Conservation (phyloP, 345 rosid genomes). For the Citrus sinensis region DNA sequence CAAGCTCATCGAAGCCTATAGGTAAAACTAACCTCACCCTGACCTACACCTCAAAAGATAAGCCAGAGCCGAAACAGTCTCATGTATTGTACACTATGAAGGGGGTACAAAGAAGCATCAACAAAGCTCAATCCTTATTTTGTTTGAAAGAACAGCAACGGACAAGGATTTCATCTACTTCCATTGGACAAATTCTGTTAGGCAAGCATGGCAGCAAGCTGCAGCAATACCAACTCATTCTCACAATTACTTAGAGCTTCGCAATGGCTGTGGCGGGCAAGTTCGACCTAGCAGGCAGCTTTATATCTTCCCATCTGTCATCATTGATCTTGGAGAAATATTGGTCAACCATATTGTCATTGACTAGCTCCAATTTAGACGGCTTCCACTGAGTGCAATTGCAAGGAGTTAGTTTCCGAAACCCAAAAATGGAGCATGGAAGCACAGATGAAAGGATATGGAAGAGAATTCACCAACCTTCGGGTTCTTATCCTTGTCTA, state of each 20-base stretch:
- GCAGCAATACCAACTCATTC: not conserved
- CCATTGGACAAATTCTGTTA: not conserved
- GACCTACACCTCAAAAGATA: too few species aligned
- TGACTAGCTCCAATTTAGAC: slow-evolving; percentile 51
- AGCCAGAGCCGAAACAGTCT: too few species aligned
- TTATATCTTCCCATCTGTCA: slow-evolving; percentile 64
- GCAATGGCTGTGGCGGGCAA: slow-evolving; percentile 53
- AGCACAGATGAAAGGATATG: not conserved
- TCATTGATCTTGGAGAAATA: slow-evolving; percentile 59
- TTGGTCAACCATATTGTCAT: slow-evolving; percentile 51
- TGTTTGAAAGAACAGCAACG: not conserved
- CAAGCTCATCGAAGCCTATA: too few species aligned
- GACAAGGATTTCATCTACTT: not conserved
- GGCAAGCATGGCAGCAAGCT: not conserved
- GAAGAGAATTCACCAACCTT: slow-evolving; percentile 42
- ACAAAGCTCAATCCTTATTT: too few species aligned
- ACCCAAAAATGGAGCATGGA: not conserved
- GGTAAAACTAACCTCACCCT: too few species aligned
- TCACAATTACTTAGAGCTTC: slow-evolving; percentile 45
- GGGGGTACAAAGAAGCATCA: too few species aligned
- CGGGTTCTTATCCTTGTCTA: slow-evolving; percentile 83
- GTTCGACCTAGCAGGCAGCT: slow-evolving; percentile 52
- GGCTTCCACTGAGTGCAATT: slow-evolving; percentile 69
- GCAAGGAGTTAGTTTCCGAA: not conserved
- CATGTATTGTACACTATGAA: too few species aligned